Base-by-base conservation (phyloP, 2,329 filamentous ascomycete genomes). In the Colletotrichum godetiae region DNA sequence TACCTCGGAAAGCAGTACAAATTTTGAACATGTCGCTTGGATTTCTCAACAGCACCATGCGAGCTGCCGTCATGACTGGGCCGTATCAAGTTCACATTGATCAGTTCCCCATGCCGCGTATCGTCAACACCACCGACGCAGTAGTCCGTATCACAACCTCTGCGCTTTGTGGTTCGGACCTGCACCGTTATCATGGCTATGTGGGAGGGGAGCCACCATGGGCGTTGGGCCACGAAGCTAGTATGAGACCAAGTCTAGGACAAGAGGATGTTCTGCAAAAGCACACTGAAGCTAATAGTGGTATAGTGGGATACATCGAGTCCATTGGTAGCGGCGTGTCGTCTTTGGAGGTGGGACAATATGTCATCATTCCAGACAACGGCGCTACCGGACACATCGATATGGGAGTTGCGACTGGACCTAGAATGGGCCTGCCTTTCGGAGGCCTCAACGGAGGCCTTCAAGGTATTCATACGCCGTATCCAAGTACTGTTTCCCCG, bases 361-460 rank as follows among this genome's bases (percentile, higher is more conserved):
- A 81, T 31, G 83, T 84, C n/a, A 81, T 84, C 27, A 81, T 84
- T 72, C 74, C 24, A 55, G 78, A 78, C 46, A 57, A 80, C 12
- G 75, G 77, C 2, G 75, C 76, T 5, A 22, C 62, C 24, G 74
- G 67, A 15, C 66, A 67, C 15, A n/a, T 46, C 7, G 42, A 46
- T 46, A n/a, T 46, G 7, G 42, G 42, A n/a, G 15, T 52, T 67
- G 29, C n/a, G 6, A 13, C 13, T 66, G 27, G 27, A 53, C 13
- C 56, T 27, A 13, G 31, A n/a, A n/a, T 46, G 3, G 12, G 11
- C 15, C 11, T 15, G 13, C 37, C 19, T 24, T 59, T 68, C n/a
- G 62, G 68, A 15, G 35, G 53, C 15, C 46, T 15, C 3, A 4
- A 35, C 1, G 52, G 27, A 27, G 72, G 68, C 24, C 35, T 67